Conservation (phyloP, 768 basidiomycete species). For the Collybia sp. region DNA sequence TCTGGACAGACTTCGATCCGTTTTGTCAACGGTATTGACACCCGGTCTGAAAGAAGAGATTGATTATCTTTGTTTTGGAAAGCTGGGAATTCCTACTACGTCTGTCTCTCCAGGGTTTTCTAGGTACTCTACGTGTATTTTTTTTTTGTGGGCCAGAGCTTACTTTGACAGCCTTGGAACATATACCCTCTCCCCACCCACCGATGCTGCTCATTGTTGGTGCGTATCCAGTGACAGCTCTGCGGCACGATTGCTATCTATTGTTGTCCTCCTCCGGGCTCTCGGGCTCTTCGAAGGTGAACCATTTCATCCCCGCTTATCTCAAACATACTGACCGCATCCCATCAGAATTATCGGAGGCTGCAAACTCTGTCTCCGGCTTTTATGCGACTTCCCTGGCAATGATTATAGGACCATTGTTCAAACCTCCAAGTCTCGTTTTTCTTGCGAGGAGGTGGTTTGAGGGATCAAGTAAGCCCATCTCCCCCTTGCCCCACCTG, state of each 20-base stretch:
- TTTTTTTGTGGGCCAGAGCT: too few relatives aligned
- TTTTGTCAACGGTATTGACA: constrained; percentile 65
- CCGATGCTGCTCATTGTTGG: constrained; percentile 42
- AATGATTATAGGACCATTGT: constrained; percentile 52
- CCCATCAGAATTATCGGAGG: constrained; percentile 57
- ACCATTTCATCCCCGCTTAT: neutral
- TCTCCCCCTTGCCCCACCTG: neutral
- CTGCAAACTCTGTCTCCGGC: constrained; percentile 67
- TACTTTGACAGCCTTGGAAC: too few relatives aligned
- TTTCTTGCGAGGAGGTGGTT: constrained; percentile 77
- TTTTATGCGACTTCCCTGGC: constrained; percentile 78
- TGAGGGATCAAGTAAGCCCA: constrained; percentile 57
- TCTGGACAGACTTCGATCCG: constrained; percentile 48
- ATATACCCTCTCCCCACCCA: too few relatives aligned
- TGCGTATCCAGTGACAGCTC: constrained; percentile 67
- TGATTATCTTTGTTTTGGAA: constrained; percentile 60
- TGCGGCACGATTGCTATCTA: constrained; percentile 62
- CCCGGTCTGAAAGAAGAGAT: constrained; percentile 67
- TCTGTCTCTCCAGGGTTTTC: constrained; percentile 38
- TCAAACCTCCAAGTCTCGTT: constrained; percentile 64
- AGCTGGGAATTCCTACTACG: constrained; percentile 44
- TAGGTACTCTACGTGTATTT: constrained; percentile 31
- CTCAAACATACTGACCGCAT: constrained; percentile 3
- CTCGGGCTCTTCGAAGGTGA: constrained; percentile 72
- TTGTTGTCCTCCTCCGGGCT: constrained; percentile 63